Evolutionary conservation across 2,329 filamentous ascomycete species (phyloP).

Genomic region (Lanzia echinophila): DNA sequence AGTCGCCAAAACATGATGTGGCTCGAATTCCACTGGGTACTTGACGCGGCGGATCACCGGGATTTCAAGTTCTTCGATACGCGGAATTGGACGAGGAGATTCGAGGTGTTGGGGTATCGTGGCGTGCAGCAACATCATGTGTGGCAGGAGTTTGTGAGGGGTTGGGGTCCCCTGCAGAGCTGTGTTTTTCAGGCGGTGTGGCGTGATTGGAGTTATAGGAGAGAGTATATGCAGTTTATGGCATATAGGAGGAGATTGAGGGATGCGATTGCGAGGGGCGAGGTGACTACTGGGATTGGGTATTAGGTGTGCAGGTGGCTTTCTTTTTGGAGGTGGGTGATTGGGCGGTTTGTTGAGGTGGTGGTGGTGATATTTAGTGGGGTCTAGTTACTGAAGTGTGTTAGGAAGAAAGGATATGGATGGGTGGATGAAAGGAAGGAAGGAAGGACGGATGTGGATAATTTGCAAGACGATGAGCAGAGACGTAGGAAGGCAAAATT

Average conservation of each 20-base stretch:
- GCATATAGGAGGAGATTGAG: not conserved
- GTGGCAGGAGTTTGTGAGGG: not conserved
- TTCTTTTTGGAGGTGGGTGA: too few relatives aligned
- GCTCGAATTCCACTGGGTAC: conserved; percentile 22
- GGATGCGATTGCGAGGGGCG: not conserved
- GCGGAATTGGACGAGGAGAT: not conserved
- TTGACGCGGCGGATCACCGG: conserved; percentile 11
- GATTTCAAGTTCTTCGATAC: not conserved
- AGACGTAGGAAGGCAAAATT: too few relatives aligned
- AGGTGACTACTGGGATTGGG: too few relatives aligned
- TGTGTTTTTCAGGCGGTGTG: not conserved
- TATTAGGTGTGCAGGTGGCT: too few relatives aligned
- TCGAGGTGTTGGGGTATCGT: not conserved
- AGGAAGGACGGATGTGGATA: too few relatives aligned
- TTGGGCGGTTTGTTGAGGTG: too few relatives aligned
- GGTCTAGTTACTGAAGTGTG: too few relatives aligned
- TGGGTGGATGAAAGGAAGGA: too few relatives aligned
- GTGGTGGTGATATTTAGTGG: too few relatives aligned
- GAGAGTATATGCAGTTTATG: not conserved
- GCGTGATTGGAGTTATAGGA: not conserved
- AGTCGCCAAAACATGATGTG: conserved; percentile 17
- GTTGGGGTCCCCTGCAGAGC: conserved; percentile 7
- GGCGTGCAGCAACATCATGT: not conserved
- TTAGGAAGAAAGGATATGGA: too few relatives aligned
- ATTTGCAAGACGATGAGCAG: too few relatives aligned